These are phyloP conservation scores for Begonia masoniana DNA, from an alignment of 306 rosid species.

Conservation along the genomic window DNA sequence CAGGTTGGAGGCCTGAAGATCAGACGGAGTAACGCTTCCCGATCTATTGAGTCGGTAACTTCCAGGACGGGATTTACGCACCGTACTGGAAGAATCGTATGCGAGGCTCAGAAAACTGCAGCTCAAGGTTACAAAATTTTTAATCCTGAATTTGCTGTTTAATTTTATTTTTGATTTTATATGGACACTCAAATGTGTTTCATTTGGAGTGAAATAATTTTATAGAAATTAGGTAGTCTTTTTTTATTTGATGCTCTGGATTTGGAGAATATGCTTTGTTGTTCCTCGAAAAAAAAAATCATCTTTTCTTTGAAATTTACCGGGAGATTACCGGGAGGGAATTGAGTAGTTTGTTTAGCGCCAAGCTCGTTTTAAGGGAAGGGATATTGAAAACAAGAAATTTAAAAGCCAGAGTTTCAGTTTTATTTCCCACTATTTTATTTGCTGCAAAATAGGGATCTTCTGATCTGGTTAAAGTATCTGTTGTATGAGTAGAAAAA, in stretches of 20 bases:
- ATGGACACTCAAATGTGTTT: background rate
- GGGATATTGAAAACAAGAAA: too few relatives aligned
- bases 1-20: constrained; percentile 45
- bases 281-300: background rate
- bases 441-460: too few relatives aligned
- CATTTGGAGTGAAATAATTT: too few relatives aligned
- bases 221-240: background rate
- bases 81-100: constrained; percentile 29
- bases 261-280: background rate
- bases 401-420: too few relatives aligned
- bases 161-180: background rate
- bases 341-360: too few relatives aligned
- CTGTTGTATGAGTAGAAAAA: too few relatives aligned
- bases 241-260: background rate
- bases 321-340: too few relatives aligned
- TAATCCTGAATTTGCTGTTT: background rate
- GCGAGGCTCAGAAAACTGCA: constrained; percentile 72
- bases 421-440: too few relatives aligned
- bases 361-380: too few relatives aligned
- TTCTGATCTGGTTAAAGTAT: too few relatives aligned
- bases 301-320: too few relatives aligned
- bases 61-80: constrained; percentile 16
- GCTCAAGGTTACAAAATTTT: constrained; percentile 34
- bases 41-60: constrained; percentile 13
- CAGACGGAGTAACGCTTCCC: constrained; percentile 13